Conservation (phyloP, 192 early-diverging fungal species). For the Phycomyces blakesleeanus region DNA sequence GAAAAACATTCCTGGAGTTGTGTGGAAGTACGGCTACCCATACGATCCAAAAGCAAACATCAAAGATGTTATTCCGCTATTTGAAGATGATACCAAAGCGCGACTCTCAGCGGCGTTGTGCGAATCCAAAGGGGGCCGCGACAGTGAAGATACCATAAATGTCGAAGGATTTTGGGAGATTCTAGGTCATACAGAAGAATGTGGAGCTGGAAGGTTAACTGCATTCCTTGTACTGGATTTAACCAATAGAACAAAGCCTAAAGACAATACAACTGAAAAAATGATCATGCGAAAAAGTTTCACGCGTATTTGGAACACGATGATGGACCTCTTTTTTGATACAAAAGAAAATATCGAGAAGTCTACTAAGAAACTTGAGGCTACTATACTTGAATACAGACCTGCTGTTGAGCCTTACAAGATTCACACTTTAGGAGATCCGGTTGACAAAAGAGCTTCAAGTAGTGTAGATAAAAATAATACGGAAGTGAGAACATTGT, state of each 20-base stretch:
- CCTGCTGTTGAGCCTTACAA: background rate
- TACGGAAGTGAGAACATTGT: too few relatives aligned
- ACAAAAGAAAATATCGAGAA: background rate
- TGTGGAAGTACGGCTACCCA: slow-evolving; percentile 36
- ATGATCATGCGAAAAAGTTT: background rate
- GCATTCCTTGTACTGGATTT: slow-evolving; percentile 55
- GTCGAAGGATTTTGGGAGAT: slow-evolving; percentile 54
- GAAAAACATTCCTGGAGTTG: background rate
- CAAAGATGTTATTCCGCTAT: slow-evolving; percentile 43
- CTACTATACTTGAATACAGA: background rate
- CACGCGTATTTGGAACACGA: slow-evolving; percentile 12
- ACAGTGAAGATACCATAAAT: slow-evolving; percentile 20
- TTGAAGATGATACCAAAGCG: slow-evolving; percentile 53
- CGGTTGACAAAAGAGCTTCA: background rate
- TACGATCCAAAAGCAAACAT: slow-evolving; percentile 37
- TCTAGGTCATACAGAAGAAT: slow-evolving; percentile 70
- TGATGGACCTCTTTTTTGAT: slow-evolving; percentile 13
- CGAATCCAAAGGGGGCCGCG: slow-evolving; percentile 18
- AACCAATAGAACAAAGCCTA: background rate
- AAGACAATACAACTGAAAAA: background rate
- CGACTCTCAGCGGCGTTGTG: slow-evolving; percentile 40
- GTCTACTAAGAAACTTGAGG: background rate
- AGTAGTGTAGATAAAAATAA: too few relatives aligned
- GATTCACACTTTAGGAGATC: background rate
- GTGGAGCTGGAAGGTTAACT: slow-evolving; percentile 62